Percentiles rank a stretch among this genome's conserved stretches.
Evolutionary conservation across 345 rosid genomes (phyloP).

Genomic region (Hibiscus syriacus): DNA sequence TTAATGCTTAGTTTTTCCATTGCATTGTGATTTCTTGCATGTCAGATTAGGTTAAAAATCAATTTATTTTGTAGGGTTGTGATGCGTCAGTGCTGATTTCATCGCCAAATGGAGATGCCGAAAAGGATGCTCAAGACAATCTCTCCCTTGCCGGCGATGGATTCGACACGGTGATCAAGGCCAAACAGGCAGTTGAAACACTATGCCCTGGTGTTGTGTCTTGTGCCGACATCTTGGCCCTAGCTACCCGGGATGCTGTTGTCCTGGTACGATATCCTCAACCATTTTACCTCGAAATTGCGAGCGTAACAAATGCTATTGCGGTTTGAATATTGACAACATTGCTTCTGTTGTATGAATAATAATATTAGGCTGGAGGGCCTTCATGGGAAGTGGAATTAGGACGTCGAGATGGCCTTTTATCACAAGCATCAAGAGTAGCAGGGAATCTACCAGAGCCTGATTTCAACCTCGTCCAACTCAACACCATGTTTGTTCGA

Average conservation of each 20-base stretch:
- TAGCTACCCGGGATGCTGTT: conserved; percentile 81
- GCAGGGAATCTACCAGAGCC: conserved; percentile 72
- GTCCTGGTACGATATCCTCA: too few relatives aligned
- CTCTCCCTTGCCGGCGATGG: conserved; percentile 88
- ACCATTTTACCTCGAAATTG: too few relatives aligned
- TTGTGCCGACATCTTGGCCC: conserved; percentile 75
- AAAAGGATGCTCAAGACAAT: conserved; percentile 72
- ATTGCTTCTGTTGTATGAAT: neutral
- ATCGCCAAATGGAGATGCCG: conserved; percentile 69
- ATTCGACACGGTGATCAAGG: conserved; percentile 65
- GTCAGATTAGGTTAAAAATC: neutral
- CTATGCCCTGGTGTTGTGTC: conserved; percentile 67
- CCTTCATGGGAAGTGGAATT: conserved; percentile 63
- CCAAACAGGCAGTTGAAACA: conserved; percentile 66
- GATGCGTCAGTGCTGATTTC: conserved; percentile 67
- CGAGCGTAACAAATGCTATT: too few relatives aligned
- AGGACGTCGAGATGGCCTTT: conserved; percentile 72
- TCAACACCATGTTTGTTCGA: conserved; percentile 42
- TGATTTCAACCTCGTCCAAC: conserved; percentile 31
- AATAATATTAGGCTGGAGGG: conserved; percentile 57
- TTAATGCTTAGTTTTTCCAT: neutral
- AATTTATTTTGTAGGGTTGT: conserved; percentile 52
- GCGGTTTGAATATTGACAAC: too few relatives aligned
- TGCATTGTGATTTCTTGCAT: neutral
- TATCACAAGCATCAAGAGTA: conserved; percentile 56